These are phyloP conservation scores for Smithsoniella earleae DNA, from an alignment of 163 green algal species.

Conservation along the genomic window DNA sequence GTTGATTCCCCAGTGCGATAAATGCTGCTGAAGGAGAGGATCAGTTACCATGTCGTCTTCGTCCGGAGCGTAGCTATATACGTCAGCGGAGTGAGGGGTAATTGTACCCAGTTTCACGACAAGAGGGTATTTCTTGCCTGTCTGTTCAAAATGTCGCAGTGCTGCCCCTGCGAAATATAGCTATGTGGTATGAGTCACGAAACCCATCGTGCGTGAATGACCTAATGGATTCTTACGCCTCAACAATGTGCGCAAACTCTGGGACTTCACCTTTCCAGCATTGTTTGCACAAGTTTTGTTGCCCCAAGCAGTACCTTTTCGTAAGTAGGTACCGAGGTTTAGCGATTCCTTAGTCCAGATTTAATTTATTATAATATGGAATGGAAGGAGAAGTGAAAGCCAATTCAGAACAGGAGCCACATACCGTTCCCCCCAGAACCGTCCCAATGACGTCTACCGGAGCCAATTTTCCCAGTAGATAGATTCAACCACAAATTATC, in stretches of 20 bases:
- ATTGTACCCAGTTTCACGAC: conserved; percentile 97
- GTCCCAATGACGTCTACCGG: conserved; percentile 56
- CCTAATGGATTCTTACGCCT: no score
- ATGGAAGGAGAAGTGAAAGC: background rate
- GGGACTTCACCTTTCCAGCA: no score
- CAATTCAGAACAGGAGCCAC: background rate
- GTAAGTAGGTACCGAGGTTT: no score
- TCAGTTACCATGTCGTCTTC: conserved; percentile 96
- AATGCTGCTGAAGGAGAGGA: conserved; percentile 73
- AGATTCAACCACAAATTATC: conserved; percentile 99
- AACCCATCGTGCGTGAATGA: conserved; percentile 1
- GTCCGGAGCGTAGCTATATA: conserved; percentile 72
- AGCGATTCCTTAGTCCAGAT: background rate
- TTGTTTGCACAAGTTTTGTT: background rate
- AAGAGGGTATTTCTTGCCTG: conserved; percentile 78
- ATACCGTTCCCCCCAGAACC: conserved; percentile 71
- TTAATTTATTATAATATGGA: background rate
- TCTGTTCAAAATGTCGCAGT: conserved; percentile 80
- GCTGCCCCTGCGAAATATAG: conserved; percentile 75
- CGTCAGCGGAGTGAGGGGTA: conserved; percentile 65
- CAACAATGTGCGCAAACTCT: background rate
- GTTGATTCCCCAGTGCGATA: conserved; percentile 97
- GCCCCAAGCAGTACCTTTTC: no score
- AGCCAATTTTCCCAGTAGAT: conserved; percentile 87
- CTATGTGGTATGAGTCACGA: conserved; percentile 51